A percentile compares a stretch with the other conserved stretches of the same genome.
Conservation (phyloP, 345 rosid species). For the Euphorbia lathyris region DNA sequence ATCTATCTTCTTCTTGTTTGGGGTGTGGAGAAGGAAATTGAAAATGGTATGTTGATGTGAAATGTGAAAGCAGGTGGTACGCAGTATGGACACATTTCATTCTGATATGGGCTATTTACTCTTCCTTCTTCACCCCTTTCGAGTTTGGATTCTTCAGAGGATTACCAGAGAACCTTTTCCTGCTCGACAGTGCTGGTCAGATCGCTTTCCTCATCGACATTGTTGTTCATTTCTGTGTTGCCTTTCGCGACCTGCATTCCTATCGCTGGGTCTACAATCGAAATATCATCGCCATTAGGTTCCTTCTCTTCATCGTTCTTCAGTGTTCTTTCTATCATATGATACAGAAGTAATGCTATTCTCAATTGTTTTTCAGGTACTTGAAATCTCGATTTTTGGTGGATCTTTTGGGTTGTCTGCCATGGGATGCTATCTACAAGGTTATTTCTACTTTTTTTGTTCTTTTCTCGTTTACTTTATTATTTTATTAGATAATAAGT, state of each 20-base stretch:
- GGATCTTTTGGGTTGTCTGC: constrained; percentile 69
- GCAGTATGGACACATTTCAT: constrained; percentile 68
- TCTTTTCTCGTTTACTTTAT: too few species aligned
- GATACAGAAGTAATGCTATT: neutral
- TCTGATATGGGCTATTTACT: constrained; percentile 76
- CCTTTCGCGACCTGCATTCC: constrained; percentile 56
- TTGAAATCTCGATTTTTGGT: constrained; percentile 61
- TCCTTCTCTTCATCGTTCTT: neutral
- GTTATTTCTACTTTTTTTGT: too few species aligned
- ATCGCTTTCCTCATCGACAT: constrained; percentile 71
- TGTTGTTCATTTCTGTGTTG: constrained; percentile 56
- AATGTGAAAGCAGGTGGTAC: constrained; percentile 51
- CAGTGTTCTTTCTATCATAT: too few species aligned
- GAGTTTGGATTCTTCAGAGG: constrained; percentile 92
- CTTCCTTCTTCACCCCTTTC: constrained; percentile 86
- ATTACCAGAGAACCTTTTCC: constrained; percentile 58
- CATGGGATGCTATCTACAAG: constrained; percentile 86
- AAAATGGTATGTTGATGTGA: neutral
- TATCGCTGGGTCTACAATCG: constrained; percentile 50
- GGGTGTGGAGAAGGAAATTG: neutral
- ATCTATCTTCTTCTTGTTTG: neutral
- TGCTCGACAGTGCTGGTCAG: constrained; percentile 73
- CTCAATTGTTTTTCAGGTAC: constrained; percentile 40
- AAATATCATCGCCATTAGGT: constrained; percentile 63
- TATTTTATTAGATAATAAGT: too few species aligned